Conservation (phyloP, 2,329 filamentous ascomycete species). For the Zymoseptoria pseudotritici region DNA sequence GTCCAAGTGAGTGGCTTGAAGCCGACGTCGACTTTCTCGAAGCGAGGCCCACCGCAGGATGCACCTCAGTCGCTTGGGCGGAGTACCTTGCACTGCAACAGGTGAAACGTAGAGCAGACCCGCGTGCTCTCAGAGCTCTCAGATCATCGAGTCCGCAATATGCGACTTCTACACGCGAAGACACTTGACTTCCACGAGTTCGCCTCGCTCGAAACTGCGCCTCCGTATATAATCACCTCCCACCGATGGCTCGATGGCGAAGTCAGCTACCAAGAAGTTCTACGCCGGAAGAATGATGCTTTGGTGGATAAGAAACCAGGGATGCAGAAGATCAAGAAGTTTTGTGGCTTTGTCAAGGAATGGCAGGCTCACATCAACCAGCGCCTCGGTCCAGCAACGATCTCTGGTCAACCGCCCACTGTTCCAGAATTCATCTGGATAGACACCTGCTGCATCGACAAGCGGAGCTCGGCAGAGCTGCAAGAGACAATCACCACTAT, state of each 20-base stretch:
- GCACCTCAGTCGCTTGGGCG: no score
- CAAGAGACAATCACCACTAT: constrained; percentile 14
- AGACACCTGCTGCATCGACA: constrained; percentile 18
- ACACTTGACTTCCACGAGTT: constrained; percentile 3
- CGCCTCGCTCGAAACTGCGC: background rate
- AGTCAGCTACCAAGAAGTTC: constrained; percentile 8
- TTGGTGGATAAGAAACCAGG: background rate
- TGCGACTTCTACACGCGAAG: constrained; percentile 4
- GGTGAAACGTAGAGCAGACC: no score
- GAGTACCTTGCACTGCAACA: no score
- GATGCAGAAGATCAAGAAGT: constrained; percentile 5
- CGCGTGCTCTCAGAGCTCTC: no score
- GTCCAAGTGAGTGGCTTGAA: no score
- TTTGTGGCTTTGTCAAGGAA: constrained; percentile 1
- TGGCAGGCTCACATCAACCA: constrained; percentile 1
- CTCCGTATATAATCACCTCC: constrained; percentile 11
- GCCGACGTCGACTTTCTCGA: no score
- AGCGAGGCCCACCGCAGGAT: no score
- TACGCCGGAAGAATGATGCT: background rate
- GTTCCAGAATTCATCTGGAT: constrained; percentile 12
- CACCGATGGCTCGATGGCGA: constrained; percentile 11
- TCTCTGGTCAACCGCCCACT: no score
- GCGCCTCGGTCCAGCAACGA: background rate
- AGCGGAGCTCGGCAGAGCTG: constrained; percentile 13
- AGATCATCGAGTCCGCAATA: background rate